phyloP scores from a whole-genome alignment of 1,139 yeast genomes.

The Debaryomyces nepalensis region DNA sequence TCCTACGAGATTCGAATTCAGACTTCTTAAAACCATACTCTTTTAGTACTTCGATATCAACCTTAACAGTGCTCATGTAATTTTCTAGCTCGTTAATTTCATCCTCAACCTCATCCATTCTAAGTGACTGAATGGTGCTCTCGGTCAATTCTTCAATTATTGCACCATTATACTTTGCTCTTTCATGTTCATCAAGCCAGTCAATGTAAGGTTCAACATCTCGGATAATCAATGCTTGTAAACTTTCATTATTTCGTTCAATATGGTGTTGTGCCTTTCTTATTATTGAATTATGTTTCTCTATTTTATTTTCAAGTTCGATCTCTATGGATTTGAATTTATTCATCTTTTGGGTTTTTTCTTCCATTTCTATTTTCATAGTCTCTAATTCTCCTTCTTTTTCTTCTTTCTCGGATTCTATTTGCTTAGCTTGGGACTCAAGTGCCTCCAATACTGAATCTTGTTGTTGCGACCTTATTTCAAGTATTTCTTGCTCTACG shows the following conservation, averaged over 20 bases:
- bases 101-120: conserved; percentile 53
- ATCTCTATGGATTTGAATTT: conserved; percentile 70
- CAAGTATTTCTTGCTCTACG: conserved; percentile 35
- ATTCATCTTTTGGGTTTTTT: conserved; percentile 57
- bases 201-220: conserved; percentile 55
- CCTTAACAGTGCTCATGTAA: conserved; percentile 59
- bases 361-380: conserved; percentile 52
- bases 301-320: conserved; percentile 68
- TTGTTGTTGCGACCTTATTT: conserved; percentile 30
- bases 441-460: conserved; percentile 43
- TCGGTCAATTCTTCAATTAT: conserved; percentile 48
- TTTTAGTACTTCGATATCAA: conserved; percentile 74
- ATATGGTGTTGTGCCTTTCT: conserved; percentile 46
- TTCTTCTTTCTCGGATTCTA: conserved; percentile 34
- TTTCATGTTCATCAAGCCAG: conserved; percentile 53
- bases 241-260: conserved; percentile 39
- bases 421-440: conserved; percentile 28
- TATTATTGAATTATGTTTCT: conserved; percentile 53
- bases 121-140: conserved; percentile 57
- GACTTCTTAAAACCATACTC: conserved; percentile 72
- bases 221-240: conserved; percentile 50
- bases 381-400: conserved; percentile 41
- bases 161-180: conserved; percentile 37
- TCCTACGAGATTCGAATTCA: conserved; percentile 67
- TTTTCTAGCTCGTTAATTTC: conserved; percentile 62